A percentile compares a stretch with the other conserved stretches of the same genome.
phyloP scores from a whole-genome alignment of 129 eudicot genomes.

The Escallonia rubra region DNA sequence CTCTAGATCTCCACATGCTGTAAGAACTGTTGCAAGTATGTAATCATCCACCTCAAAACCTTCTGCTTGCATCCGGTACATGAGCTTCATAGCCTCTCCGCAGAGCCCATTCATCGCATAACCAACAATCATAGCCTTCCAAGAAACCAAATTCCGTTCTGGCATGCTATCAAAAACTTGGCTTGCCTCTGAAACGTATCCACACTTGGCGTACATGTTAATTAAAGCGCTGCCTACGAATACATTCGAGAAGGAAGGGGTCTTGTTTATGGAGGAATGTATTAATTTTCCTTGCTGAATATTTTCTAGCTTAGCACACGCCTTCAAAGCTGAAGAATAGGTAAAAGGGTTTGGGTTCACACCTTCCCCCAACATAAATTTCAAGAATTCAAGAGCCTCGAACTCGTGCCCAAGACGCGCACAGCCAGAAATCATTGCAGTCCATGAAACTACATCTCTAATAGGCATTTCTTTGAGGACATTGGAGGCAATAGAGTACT shows the following conservation, averaged over 20 bases:
- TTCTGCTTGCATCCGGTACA: slow-evolving; percentile 84
- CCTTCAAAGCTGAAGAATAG: slow-evolving; percentile 80
- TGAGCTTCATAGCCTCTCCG: slow-evolving; percentile 73
- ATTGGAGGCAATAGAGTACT: slow-evolving; percentile 41
- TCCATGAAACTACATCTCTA: slow-evolving; percentile 89
- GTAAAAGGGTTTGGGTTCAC: slow-evolving; percentile 77
- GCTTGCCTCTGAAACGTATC: slow-evolving; percentile 68
- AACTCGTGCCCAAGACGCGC: slow-evolving; percentile 60
- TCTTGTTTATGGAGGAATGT: slow-evolving; percentile 63
- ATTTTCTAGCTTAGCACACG: slow-evolving; percentile 71
- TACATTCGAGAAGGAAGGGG: slow-evolving; percentile 59
- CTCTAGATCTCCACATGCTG: slow-evolving; percentile 69
- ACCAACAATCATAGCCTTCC: slow-evolving; percentile 85
- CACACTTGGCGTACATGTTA: slow-evolving; percentile 82
- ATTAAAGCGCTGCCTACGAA: slow-evolving; percentile 88
- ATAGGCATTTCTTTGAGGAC: slow-evolving; percentile 61
- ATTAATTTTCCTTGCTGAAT: slow-evolving; percentile 58
- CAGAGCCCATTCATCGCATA: slow-evolving; percentile 77
- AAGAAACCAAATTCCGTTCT: slow-evolving; percentile 64
- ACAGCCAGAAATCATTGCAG: slow-evolving; percentile 91
- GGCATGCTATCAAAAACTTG: slow-evolving; percentile 81
- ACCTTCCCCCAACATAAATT: slow-evolving; percentile 82
- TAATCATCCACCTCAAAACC: slow-evolving; percentile 75
- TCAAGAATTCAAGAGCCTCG: slow-evolving; percentile 73
- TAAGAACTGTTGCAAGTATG: slow-evolving; percentile 71